Evolutionary conservation across 768 basidiomycete genomes (phyloP).

Genomic region (Cystofilobasidium macerans): DNA sequence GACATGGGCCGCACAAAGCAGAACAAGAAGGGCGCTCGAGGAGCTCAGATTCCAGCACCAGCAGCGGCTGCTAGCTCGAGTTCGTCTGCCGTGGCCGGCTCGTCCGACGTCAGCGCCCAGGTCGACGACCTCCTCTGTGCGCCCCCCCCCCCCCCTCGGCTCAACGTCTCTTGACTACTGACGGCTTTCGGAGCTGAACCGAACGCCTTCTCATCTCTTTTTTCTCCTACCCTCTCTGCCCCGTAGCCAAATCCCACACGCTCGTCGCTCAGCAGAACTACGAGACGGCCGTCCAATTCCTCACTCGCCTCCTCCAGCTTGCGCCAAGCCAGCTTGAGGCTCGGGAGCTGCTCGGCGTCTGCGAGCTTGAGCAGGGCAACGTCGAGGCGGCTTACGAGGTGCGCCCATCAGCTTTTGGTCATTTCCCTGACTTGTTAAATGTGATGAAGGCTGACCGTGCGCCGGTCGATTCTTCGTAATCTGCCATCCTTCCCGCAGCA

Average conservation of each 20-base stretch:
- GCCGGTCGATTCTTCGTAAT: too few relatives aligned
- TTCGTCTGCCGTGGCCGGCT: not conserved
- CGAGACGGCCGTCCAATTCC: constrained; percentile 16
- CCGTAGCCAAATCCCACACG: constrained; percentile 19
- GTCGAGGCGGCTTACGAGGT: constrained; percentile 20
- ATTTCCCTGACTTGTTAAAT: not conserved
- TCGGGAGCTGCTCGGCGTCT: constrained; percentile 18
- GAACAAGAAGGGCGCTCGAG: not conserved
- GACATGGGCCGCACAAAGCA: constrained; percentile 15
- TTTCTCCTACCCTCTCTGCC: not conserved
- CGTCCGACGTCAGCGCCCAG: not conserved
- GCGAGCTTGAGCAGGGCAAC: constrained; percentile 24
- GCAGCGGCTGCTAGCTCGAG: not conserved
- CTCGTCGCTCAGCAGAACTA: constrained; percentile 25
- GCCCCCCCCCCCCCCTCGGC: not conserved
- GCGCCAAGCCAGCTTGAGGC: constrained; percentile 18
- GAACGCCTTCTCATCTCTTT: not conserved
- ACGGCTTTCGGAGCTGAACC: too few relatives aligned
- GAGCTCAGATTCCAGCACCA: not conserved
- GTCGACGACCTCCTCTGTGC: constrained; percentile 19
- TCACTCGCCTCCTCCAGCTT: constrained; percentile 11
- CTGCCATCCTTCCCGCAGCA: not conserved
- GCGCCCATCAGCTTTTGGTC: not conserved
- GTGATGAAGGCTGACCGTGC: not conserved
- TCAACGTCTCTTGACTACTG: too few relatives aligned